A percentile compares a stretch with the other conserved stretches of the same genome.
Evolutionary conservation across 768 basidiomycete genomes (phyloP).

Genomic region (Suillus placidus): DNA sequence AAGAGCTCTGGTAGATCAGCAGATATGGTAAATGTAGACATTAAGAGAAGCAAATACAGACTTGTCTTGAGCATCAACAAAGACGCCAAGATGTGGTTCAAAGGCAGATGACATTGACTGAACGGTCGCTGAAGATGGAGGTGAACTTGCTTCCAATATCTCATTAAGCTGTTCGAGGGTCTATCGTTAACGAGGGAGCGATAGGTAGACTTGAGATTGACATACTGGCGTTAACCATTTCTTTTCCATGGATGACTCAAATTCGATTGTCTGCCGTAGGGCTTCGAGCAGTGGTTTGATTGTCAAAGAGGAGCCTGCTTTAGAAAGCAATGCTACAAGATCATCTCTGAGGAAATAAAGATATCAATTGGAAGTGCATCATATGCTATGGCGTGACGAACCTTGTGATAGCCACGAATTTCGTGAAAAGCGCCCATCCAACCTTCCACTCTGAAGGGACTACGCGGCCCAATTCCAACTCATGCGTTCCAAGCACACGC

Average conservation of each 20-base stretch:
- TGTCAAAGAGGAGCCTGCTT: constrained; percentile 69
- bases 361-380: constrained; percentile 2
- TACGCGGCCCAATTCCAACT: constrained; percentile 80
- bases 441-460: constrained; percentile 90
- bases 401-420: constrained; percentile 92
- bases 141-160: constrained; percentile 58
- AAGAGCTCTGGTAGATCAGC: constrained; percentile 59
- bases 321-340: constrained; percentile 76
- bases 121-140: constrained; percentile 50
- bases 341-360: constrained; percentile 64
- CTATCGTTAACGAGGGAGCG: not conserved
- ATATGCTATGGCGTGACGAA: constrained; percentile 30
- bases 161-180: constrained; percentile 54
- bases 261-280: constrained; percentile 84
- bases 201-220: constrained; percentile 5
- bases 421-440: constrained; percentile 76
- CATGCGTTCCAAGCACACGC: constrained; percentile 80
- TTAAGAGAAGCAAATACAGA: constrained; percentile 43
- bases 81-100: constrained; percentile 89
- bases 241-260: constrained; percentile 78
- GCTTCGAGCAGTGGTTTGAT: constrained; percentile 84
- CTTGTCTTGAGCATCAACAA: constrained; percentile 97
- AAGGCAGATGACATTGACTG: constrained; percentile 87
- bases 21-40: not conserved
- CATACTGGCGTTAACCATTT: constrained; percentile 80